Evolutionary conservation across 768 basidiomycete genomes (phyloP), one percentile per base, ranked within the genome.

Genomic region (Tylopilus subfusipes): DNA sequence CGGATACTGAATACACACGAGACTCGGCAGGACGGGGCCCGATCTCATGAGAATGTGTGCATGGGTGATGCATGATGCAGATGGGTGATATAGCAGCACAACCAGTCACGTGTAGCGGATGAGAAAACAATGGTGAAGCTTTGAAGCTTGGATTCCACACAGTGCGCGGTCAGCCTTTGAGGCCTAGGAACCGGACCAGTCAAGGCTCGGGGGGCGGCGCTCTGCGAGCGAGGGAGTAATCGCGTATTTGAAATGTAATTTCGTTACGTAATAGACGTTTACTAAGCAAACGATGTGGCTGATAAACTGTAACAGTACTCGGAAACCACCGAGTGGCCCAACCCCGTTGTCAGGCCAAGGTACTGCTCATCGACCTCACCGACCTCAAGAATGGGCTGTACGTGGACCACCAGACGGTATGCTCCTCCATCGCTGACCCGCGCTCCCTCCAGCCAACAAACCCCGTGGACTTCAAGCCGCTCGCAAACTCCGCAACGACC

Each of bases 401-500:
- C 66, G 88, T 87, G 66, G 69, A 54, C 45, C 50, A 53, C 55
- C 54, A 55, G 55, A 52, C 42, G n/a, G 47, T 19, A 34, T 21
- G 19, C 25, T 30, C 40, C 19, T 42, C 55, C 52, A 48, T 55
- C 27, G 27, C 48, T 56, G 24, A 70, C 45, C 14, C 12, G 1
- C 7, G 14, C 48, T 25, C 44, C 19, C 27, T 19, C 52, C 55
- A 95, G 93, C 94, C 72, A 94, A 95, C 84, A 97, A 98, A 91
- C 95, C 95, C 73, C 90, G 95, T 81, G 95, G 95, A 78, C 86
- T 98, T 70, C 93, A 96, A 81, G 96, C 96, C 68, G 96, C 94
- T 70, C 91, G 97, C 76, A 98, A 98, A 79, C 91, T 99, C 70
- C 90, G 95, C 69, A 95, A 82, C 68, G 82, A 85, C 77, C 88